Conservation (phyloP, 1,284 basidiomycete species). For the Cutaneotrichosporon daszewskae region DNA sequence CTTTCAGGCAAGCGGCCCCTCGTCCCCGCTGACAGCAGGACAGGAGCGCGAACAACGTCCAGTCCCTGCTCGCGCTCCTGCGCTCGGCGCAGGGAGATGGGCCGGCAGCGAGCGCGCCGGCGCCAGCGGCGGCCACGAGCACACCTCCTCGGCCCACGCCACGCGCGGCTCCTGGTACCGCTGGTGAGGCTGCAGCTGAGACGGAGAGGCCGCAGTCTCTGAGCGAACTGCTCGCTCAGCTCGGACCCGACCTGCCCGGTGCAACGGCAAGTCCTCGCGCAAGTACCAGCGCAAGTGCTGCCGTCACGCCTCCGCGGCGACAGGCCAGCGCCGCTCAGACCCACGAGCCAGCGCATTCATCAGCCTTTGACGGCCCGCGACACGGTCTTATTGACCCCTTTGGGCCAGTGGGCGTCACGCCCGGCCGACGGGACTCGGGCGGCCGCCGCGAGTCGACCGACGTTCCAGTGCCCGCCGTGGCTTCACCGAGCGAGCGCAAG, state of each 20-base stretch:
- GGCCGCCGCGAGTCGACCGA: background rate
- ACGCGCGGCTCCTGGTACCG: background rate
- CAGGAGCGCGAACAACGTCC: constrained; percentile 21
- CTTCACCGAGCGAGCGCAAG: constrained; percentile 7
- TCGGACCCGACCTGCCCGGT: constrained; percentile 1
- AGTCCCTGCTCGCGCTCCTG: constrained; percentile 36
- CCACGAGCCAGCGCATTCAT: no score
- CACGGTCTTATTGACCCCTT: constrained; percentile 33
- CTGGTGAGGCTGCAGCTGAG: background rate
- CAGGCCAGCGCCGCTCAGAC: background rate
- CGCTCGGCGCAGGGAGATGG: constrained; percentile 28
- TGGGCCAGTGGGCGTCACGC: constrained; percentile 25
- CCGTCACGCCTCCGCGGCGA: background rate
- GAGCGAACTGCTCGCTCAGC: constrained; percentile 12
- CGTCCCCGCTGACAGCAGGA: constrained; percentile 13
- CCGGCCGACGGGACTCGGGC: background rate
- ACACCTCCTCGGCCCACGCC: background rate
- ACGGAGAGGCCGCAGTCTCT: background rate
- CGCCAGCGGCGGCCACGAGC: no score
- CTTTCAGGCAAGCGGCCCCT: constrained; percentile 8
- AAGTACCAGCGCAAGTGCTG: background rate
- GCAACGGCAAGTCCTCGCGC: background rate
- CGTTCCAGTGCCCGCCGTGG: background rate
- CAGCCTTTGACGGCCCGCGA: constrained; percentile 13
- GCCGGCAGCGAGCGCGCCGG: background rate